Evolutionary conservation across 306 rosid genomes (phyloP).

Genomic region (Sesbania bispinosa): DNA sequence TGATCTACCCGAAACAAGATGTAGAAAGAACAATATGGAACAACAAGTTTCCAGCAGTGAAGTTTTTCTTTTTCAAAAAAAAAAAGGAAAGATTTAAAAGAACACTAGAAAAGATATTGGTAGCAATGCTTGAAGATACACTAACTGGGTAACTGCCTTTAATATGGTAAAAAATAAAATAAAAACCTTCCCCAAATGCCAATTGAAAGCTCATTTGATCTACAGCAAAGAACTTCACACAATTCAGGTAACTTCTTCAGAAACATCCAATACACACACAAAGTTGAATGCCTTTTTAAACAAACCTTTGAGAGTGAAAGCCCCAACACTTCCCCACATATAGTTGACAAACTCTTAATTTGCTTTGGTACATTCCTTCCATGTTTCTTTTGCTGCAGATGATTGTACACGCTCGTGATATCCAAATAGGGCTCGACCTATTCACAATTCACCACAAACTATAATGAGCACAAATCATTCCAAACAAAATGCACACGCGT

Average conservation of each 20-base stretch:
- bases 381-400: conserved; percentile 55
- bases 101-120: neutral
- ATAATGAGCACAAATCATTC: too few species aligned
- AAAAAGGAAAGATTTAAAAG: too few species aligned
- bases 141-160: neutral
- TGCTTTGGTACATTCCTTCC: conserved; percentile 63
- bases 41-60: neutral
- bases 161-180: neutral
- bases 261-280: neutral
- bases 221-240: neutral
- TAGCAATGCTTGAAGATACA: neutral
- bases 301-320: conserved; percentile 82
- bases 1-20: neutral
- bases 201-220: neutral
- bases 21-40: neutral
- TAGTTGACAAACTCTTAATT: conserved; percentile 67
- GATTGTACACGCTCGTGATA: conserved; percentile 60
- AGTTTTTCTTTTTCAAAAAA: neutral
- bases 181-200: neutral
- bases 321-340: conserved; percentile 72
- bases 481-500: neutral
- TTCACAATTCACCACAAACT: conserved; percentile 16
- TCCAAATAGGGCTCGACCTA: conserved; percentile 90
- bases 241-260: neutral
- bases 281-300: conserved; percentile 4